phyloP scores from a whole-genome alignment of 2,329 filamentous ascomycete genomes.

The Blastomyces gilchristii region DNA sequence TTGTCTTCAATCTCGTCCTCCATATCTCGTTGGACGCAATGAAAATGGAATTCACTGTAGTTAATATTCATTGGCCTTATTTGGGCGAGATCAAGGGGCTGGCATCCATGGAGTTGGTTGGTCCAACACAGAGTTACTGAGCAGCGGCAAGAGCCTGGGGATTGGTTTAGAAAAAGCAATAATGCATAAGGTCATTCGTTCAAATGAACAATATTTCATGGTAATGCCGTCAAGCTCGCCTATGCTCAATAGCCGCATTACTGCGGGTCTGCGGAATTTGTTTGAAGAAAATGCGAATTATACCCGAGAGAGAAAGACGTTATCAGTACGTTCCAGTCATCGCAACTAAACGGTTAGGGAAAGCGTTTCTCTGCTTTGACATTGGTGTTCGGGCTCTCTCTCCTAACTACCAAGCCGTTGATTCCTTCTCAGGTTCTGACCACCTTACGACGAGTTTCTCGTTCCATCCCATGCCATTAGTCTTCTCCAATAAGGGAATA shows the following conservation, averaged over 20 bases:
- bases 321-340: not conserved
- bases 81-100: too few species aligned
- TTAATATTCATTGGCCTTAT: too few species aligned
- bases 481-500: not conserved
- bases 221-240: not conserved
- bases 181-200: too few species aligned
- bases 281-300: not conserved
- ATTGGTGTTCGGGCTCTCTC: not conserved
- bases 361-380: not conserved
- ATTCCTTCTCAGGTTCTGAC: not conserved
- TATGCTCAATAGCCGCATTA: not conserved
- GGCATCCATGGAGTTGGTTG: too few species aligned
- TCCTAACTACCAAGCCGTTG: not conserved
- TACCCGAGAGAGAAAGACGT: not conserved
- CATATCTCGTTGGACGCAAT: too few species aligned
- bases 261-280: not conserved
- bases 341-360: not conserved
- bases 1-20: too few species aligned
- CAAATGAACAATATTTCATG: not conserved
- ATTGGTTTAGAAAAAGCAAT: too few species aligned
- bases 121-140: too few species aligned
- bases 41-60: too few species aligned
- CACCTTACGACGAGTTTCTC: not conserved
- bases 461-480: not conserved
- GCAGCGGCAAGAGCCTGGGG: too few species aligned